A percentile compares a stretch with the other conserved stretches of the same genome.
phyloP scores from a whole-genome alignment of 2,329 filamentous ascomycete genomes.

The Penicillium sp. region DNA sequence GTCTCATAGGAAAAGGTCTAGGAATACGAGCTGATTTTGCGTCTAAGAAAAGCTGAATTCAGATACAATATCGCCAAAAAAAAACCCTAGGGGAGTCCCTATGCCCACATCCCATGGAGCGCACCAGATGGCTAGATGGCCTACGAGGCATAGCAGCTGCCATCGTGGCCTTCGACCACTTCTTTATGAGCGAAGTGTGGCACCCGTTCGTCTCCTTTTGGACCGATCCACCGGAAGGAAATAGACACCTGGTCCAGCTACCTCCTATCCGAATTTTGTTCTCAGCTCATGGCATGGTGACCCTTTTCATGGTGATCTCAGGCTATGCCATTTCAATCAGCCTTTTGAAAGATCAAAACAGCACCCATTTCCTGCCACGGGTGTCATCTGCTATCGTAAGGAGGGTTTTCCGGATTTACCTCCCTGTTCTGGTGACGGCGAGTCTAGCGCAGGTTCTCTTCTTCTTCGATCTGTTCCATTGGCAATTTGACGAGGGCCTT shows the following conservation, averaged over 20 bases:
- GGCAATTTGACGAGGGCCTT: slow-evolving; percentile 17
- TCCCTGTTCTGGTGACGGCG: slow-evolving; percentile 18
- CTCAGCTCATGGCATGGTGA: slow-evolving; percentile 45
- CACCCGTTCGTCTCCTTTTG: slow-evolving; percentile 22
- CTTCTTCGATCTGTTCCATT: slow-evolving; percentile 19
- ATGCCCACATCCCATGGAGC: slow-evolving; percentile 7
- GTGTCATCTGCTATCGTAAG: slow-evolving; percentile 20
- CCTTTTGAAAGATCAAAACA: slow-evolving; percentile 36
- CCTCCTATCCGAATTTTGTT: slow-evolving; percentile 40
- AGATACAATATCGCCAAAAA: not conserved
- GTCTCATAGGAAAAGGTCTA: not conserved
- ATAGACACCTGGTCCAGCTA: slow-evolving; percentile 30
- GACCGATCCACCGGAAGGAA: slow-evolving; percentile 17
- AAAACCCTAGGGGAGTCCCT: not conserved
- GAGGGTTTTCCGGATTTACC: slow-evolving; percentile 20
- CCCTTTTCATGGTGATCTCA: slow-evolving; percentile 58
- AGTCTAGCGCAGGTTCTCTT: slow-evolving; percentile 18
- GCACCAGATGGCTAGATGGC: slow-evolving; percentile 26
- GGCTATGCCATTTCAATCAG: slow-evolving; percentile 57
- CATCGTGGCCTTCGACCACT: slow-evolving; percentile 26
- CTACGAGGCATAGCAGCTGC: slow-evolving; percentile 27
- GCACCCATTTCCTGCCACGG: slow-evolving; percentile 8
- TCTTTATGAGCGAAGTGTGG: slow-evolving; percentile 23
- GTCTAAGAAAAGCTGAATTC: not conserved
- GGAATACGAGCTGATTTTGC: not conserved